A percentile compares a stretch with the other conserved stretches of the same genome.
Evolutionary conservation across 768 basidiomycete genomes (phyloP).

Genomic region (Favolaschia claudopus): DNA sequence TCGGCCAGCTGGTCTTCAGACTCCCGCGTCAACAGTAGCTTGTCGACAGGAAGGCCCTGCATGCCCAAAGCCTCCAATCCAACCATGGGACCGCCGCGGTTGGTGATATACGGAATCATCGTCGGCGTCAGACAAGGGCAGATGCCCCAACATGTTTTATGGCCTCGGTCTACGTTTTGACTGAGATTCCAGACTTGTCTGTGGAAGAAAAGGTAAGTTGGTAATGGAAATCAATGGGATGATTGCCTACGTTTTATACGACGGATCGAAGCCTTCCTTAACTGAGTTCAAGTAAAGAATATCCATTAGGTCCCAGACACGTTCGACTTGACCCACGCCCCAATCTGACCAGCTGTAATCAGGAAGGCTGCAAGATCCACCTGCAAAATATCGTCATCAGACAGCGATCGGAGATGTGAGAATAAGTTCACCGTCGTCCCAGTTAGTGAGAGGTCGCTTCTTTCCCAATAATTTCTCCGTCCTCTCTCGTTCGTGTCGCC

Average conservation of each 20-base stretch:
- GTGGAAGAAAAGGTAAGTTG: slow-evolving; percentile 16
- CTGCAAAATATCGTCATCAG: slow-evolving; percentile 42
- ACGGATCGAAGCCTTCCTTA: slow-evolving; percentile 81
- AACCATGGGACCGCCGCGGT: slow-evolving; percentile 95
- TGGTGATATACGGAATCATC: slow-evolving; percentile 97
- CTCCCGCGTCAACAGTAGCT: slow-evolving; percentile 90
- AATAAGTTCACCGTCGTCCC: slow-evolving; percentile 80
- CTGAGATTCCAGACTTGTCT: slow-evolving; percentile 96
- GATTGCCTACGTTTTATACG: slow-evolving; percentile 81
- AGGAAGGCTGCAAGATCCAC: slow-evolving; percentile 83
- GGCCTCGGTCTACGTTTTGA: slow-evolving; percentile 94
- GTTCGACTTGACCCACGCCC: slow-evolving; percentile 91
- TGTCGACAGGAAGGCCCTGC: slow-evolving; percentile 94
- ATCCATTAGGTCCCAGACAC: slow-evolving; percentile 96
- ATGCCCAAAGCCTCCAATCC: slow-evolving; percentile 92
- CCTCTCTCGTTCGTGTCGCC: slow-evolving; percentile 87
- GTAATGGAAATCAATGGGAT: slow-evolving; percentile 2
- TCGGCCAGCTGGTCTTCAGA: slow-evolving; percentile 94
- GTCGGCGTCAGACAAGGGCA: slow-evolving; percentile 94
- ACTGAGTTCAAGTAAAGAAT: slow-evolving; percentile 87
- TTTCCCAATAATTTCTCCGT: slow-evolving; percentile 83
- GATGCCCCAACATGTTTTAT: slow-evolving; percentile 82
- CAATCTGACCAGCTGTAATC: slow-evolving; percentile 96
- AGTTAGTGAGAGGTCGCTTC: slow-evolving; percentile 87
- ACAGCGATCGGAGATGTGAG: slow-evolving; percentile 1